These are phyloP conservation scores for Aspergillus sp. DNA, from an alignment of 2,329 filamentous ascomycete genomes.

Conservation along the genomic window DNA sequence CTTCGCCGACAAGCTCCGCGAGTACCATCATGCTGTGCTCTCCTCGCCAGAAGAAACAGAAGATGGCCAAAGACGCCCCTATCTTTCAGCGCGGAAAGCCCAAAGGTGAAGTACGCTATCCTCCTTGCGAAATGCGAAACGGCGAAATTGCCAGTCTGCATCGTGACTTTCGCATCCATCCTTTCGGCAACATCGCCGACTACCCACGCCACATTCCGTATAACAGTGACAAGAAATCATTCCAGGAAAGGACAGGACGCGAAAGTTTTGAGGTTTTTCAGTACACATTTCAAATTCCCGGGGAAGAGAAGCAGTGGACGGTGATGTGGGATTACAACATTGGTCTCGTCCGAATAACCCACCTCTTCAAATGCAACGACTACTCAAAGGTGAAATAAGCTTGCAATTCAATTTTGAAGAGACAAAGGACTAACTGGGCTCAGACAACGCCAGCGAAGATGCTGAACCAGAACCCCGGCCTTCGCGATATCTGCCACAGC, in stretches of 20 bases:
- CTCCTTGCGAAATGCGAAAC: constrained; percentile 68
- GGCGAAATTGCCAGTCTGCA: constrained; percentile 59
- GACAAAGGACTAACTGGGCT: background rate
- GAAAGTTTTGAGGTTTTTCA: constrained; percentile 75
- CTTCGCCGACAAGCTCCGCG: constrained; percentile 45
- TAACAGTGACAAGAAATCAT: constrained; percentile 89
- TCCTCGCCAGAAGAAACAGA: constrained; percentile 46
- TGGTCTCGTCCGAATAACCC: constrained; percentile 88
- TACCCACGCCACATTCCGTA: constrained; percentile 82
- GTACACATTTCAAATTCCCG: constrained; percentile 75
- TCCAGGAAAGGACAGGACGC: constrained; percentile 79
- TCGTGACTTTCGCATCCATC: constrained; percentile 63
- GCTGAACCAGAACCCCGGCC: constrained; percentile 71
- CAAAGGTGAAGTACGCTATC: constrained; percentile 69
- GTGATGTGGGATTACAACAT: constrained; percentile 98
- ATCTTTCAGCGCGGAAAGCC: constrained; percentile 62
- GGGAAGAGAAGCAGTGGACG: constrained; percentile 64
- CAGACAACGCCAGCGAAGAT: constrained; percentile 89
- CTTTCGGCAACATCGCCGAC: constrained; percentile 59
- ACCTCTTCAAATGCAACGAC: constrained; percentile 87
- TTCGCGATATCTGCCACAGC: constrained; percentile 87
- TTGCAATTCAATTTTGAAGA: background rate
- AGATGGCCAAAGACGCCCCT: constrained; percentile 64
- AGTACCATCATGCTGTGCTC: constrained; percentile 31
- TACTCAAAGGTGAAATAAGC: constrained; percentile 72